Evolutionary conservation across 2,329 filamentous ascomycete genomes (phyloP).

Genomic region (Trichoderma sp.): DNA sequence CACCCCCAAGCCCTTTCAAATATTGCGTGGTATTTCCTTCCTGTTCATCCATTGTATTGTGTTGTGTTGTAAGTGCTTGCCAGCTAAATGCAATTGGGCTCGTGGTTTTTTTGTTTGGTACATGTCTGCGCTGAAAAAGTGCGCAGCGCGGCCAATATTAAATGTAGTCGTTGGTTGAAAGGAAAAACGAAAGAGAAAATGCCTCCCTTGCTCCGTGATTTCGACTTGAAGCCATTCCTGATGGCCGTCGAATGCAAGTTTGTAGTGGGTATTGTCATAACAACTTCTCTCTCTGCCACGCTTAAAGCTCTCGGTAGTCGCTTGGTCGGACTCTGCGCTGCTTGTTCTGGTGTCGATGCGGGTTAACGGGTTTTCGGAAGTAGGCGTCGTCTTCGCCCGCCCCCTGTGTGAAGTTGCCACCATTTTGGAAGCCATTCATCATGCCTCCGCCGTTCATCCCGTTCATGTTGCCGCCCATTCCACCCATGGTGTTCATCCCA

Average conservation of each 20-base stretch:
- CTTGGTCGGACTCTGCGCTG: slow-evolving; percentile 79
- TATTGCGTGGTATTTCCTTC: slow-evolving; percentile 9
- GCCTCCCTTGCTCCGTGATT: background rate
- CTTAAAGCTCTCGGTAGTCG: slow-evolving; percentile 82
- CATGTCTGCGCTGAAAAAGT: background rate
- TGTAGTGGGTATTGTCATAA: background rate
- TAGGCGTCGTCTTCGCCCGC: slow-evolving; percentile 86
- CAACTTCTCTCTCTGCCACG: background rate
- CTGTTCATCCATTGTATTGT: background rate
- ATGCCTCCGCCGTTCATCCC: slow-evolving; percentile 31
- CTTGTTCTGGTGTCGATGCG: slow-evolving; percentile 82
- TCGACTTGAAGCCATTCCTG: background rate
- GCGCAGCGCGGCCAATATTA: background rate
- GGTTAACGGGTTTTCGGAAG: slow-evolving; percentile 94
- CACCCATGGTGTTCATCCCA: slow-evolving; percentile 25
- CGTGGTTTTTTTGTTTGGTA: background rate
- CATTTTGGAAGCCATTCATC: slow-evolving; percentile 39
- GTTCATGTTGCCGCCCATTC: slow-evolving; percentile 29
- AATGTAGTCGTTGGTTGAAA: background rate
- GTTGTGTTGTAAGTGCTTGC: background rate
- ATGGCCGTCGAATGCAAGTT: slow-evolving; percentile 3
- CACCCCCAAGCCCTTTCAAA: background rate
- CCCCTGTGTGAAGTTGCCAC: slow-evolving; percentile 48
- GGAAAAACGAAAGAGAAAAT: background rate
- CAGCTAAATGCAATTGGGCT: background rate